A percentile compares a stretch with the other conserved stretches of the same genome.
These are phyloP conservation scores for Beauveria asiatica DNA, from an alignment of 2,329 filamentous ascomycete genomes.

Conservation along the genomic window DNA sequence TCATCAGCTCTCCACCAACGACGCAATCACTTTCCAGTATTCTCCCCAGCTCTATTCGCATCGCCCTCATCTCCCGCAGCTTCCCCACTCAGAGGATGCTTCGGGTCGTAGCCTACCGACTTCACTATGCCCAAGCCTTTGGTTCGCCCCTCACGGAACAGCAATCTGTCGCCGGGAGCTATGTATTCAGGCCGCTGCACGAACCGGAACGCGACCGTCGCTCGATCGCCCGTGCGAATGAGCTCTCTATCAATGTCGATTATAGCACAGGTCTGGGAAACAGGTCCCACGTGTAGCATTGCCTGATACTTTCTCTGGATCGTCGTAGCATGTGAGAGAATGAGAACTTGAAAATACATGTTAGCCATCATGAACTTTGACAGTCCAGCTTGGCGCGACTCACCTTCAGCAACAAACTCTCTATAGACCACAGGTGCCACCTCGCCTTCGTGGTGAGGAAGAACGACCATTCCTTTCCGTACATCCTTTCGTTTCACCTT, in stretches of 20 bases:
- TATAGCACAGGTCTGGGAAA: conserved; percentile 92
- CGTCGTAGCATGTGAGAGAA: conserved; percentile 90
- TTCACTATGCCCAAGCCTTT: conserved; percentile 96
- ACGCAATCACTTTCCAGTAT: neutral
- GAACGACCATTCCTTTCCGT: conserved; percentile 93
- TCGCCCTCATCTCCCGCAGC: neutral
- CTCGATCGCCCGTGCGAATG: conserved; percentile 90
- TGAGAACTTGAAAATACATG: conserved; percentile 55
- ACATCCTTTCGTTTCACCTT: conserved; percentile 85
- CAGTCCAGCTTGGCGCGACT: conserved; percentile 12
- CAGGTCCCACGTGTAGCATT: conserved; percentile 92
- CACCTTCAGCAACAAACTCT: conserved; percentile 73
- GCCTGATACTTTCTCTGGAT: conserved; percentile 97
- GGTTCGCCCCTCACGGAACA: conserved; percentile 91
- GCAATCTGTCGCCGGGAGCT: conserved; percentile 74
- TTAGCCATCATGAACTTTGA: neutral
- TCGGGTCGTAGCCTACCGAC: conserved; percentile 73
- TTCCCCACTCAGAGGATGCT: conserved; percentile 1
- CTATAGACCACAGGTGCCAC: conserved; percentile 61
- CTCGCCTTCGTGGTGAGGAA: conserved; percentile 71
- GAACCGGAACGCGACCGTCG: conserved; percentile 88
- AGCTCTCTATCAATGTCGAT: conserved; percentile 96
- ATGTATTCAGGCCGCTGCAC: conserved; percentile 91
- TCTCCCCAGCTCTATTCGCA: neutral
- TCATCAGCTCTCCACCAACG: neutral